A percentile compares a stretch with the other conserved stretches of the same genome.
Conservation (phyloP, 345 rosid species). For the Rhodomyrtus tomentosa region DNA sequence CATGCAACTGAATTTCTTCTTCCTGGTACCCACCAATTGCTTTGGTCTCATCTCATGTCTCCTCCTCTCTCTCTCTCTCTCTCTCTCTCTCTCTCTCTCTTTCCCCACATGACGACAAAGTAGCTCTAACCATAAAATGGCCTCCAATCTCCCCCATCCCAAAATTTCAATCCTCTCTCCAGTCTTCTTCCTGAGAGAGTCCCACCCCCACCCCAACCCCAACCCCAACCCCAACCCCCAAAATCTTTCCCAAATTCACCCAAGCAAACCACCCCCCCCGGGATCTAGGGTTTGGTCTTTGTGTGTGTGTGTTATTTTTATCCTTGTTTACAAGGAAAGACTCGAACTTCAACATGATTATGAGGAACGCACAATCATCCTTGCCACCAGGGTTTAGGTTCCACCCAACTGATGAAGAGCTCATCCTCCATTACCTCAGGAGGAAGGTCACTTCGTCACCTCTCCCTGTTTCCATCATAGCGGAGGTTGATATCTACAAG, state of each 20-base stretch:
- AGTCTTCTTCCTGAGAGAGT: neutral
- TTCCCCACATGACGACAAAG: conserved; percentile 45
- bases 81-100: neutral
- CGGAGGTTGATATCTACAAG: conserved; percentile 92
- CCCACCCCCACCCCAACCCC: neutral
- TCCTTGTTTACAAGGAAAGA: neutral
- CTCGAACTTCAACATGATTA: conserved; percentile 10
- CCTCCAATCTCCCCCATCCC: conserved; percentile 30
- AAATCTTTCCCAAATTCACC: neutral
- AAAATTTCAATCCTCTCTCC: conserved; percentile 55
- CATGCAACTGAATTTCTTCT: conserved; percentile 3
- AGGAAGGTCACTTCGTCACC: conserved; percentile 54
- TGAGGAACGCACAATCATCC: conserved; percentile 55
- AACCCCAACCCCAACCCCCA: neutral
- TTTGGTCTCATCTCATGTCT: conserved; percentile 21
- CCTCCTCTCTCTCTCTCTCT: neutral
- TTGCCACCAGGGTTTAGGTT: conserved; percentile 97
- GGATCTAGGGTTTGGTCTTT: neutral
- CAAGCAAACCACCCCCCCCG: neutral
- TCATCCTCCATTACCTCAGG: conserved; percentile 78
- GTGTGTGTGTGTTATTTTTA: no score
- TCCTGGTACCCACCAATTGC: neutral
- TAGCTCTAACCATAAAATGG: conserved; percentile 49
- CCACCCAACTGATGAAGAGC: conserved; percentile 97
- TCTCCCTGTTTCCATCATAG: conserved; percentile 73